Conservation (phyloP, 2,329 filamentous ascomycete genomes). For the Colletotrichum phormii region DNA sequence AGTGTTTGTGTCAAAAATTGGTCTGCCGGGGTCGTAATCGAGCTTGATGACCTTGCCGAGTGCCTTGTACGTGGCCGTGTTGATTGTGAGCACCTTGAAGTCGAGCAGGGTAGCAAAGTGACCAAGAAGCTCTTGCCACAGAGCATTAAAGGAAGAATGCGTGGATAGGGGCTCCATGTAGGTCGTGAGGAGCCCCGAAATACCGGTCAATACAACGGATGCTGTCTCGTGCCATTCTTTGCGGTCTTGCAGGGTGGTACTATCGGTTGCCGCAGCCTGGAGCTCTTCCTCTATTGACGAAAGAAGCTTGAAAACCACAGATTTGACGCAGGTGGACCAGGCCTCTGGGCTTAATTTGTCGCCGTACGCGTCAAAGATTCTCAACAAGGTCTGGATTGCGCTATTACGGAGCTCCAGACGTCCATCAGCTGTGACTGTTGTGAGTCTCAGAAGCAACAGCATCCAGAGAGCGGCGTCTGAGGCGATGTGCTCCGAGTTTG, state of each 20-base stretch:
- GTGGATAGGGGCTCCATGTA: slow-evolving; percentile 80
- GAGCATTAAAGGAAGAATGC: slow-evolving; percentile 73
- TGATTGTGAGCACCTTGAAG: slow-evolving; percentile 75
- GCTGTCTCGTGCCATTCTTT: slow-evolving; percentile 80
- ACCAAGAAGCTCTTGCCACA: slow-evolving; percentile 80
- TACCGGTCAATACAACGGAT: slow-evolving; percentile 78
- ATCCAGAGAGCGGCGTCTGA: slow-evolving; percentile 83
- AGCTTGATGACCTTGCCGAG: slow-evolving; percentile 70
- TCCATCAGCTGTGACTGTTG: slow-evolving; percentile 77
- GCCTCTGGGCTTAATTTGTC: slow-evolving; percentile 81
- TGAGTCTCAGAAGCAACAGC: slow-evolving; percentile 77
- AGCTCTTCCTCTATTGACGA: slow-evolving; percentile 74
- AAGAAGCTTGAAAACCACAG: slow-evolving; percentile 83
- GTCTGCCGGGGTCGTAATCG: slow-evolving; percentile 61
- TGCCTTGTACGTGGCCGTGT: slow-evolving; percentile 77
- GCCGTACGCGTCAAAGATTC: slow-evolving; percentile 93
- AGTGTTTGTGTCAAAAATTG: slow-evolving; percentile 62
- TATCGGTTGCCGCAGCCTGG: slow-evolving; percentile 51
- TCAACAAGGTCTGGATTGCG: slow-evolving; percentile 89
- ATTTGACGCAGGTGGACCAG: slow-evolving; percentile 86
- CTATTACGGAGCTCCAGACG: slow-evolving; percentile 84
- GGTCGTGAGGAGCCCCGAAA: slow-evolving; percentile 78
- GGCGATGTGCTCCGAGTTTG: slow-evolving; percentile 67
- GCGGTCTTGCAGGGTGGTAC: slow-evolving; percentile 46
- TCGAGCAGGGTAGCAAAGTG: slow-evolving; percentile 75